Evolutionary conservation across 441 rosid genomes (phyloP), one percentile per base, ranked within the genome.

Genomic region (Bruguiera hainesii): DNA sequence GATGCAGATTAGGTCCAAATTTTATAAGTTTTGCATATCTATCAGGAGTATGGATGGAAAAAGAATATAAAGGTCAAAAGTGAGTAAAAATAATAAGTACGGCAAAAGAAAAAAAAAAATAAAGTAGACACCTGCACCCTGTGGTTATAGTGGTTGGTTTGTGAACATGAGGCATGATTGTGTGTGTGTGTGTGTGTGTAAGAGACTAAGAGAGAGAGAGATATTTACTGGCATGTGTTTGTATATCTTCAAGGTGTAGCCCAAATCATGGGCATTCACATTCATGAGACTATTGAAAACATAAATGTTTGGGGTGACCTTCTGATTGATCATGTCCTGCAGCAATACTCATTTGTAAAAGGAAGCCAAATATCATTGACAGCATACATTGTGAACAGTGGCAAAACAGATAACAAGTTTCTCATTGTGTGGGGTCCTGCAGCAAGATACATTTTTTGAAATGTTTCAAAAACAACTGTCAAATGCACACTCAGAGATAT

Each of bases 201-300:
- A 60, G 57, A 60, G 25, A 52, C 59, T 58, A 25, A 67, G 68
- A 60, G 65, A 63, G 50, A 63, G 73, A 61, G 63, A 74, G 75
- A 75, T 48, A 73, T 65, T 81, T 81, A 91, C 97, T 78, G 81
- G 83, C 94, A 91, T 88, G 71, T 73, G 77, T 81, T 79, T 88
- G 94, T 87, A 86, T 67, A 88, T 72, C 66, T 78, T 66, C 76
- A 88, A 65, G 70, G 85, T 84, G 74, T 87, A 94, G 74, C 73
- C 80, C 83, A 94, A 76, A 76, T 89, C 97, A 77, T 82, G 87
- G 63, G 97, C 86, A 85, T 94, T 91, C 77, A 83, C 97, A 62
- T 91, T 94, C 96, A 94, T 91, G 62, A 89, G 84, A 73, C 97
- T 89, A 84, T 91, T 94, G 85, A 87, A 84, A 71, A 94, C 90